Base-by-base conservation (phyloP, 1,284 basidiomycete genomes). In the Vanrija sp. region DNA sequence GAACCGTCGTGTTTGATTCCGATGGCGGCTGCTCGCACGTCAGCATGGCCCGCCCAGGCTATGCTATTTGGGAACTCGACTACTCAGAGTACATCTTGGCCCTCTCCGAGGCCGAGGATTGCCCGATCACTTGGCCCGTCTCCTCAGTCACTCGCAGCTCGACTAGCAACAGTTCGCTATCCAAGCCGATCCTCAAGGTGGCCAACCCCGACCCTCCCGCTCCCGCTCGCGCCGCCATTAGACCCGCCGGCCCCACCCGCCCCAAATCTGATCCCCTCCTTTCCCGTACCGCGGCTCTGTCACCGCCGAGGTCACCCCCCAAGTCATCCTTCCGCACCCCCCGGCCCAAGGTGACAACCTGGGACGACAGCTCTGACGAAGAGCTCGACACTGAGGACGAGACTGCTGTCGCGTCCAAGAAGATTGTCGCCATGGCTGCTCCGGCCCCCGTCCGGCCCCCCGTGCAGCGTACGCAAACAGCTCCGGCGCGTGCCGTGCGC, bases 11-110 rank as follows among this genome's bases (percentile, higher is more conserved):
- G 8, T 69, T 58, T 43, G 69, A 58, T 53, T 60, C 69, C 7
- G 63, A 67, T 46, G 64, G 62, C 14, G 51, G 44, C 5, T 65
- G 59, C 57, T 65, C 66, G 25, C 67, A 65, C 18, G 65, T 74
- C 25, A 62, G 57, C 9, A 73, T 70, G 65, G 73, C 73, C 12
- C 62, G 70, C 38, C 66, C 65, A 10, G 73, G 69, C 10, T 70
- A 67, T 46, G 73, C 66, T 4, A 63, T 74, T 3, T 69, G 66
- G 65, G 71, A 73, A 40, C 59, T 74, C 43, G 71, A 74, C 43
- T 74, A 65, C 49, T 66, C 66, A 5, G 47, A 62, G 18, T 69
- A 73, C 58, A 69, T 74, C 38, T 26, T 61, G 6, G 69, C 69
- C 5, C 47, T 74, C 8, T 60, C 66, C 12, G 55, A 63, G 23